Conservation (phyloP, 2,329 filamentous ascomycete genomes). For the Ascocoryne sarcoides region DNA sequence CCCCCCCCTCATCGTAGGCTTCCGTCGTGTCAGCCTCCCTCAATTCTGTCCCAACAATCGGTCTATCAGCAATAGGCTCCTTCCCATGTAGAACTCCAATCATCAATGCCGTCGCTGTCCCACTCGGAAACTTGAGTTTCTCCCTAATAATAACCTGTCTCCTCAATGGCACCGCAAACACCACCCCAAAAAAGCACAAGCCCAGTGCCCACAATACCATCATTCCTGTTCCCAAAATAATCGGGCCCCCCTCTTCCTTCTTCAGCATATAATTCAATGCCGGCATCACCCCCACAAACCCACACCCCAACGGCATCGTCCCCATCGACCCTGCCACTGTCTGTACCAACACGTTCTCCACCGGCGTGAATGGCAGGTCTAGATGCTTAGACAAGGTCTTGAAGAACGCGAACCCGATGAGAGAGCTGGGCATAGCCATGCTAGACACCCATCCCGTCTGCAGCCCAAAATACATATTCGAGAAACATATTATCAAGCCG, state of each 20-base stretch:
- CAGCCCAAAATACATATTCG: conserved; percentile 98
- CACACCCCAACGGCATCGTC: conserved; percentile 92
- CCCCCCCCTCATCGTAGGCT: conserved; percentile 6
- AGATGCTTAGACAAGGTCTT: conserved; percentile 66
- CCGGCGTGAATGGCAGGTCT: conserved; percentile 75
- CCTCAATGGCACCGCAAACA: conserved; percentile 87
- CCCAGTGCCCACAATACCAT: conserved; percentile 86
- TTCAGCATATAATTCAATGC: conserved; percentile 81
- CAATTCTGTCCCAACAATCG: conserved; percentile 3
- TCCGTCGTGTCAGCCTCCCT: conserved; percentile 1
- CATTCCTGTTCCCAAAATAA: conserved; percentile 64
- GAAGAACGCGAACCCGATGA: conserved; percentile 94
- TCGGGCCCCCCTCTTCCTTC: conserved; percentile 67
- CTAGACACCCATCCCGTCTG: conserved; percentile 75
- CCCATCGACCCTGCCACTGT: conserved; percentile 92
- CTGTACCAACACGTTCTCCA: conserved; percentile 95
- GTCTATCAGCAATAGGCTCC: conserved; percentile 22
- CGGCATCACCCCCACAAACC: conserved; percentile 90
- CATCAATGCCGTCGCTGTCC: conserved; percentile 89
- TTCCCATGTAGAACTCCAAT: conserved; percentile 81
- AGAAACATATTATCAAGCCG: conserved; percentile 86
- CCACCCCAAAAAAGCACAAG: conserved; percentile 90
- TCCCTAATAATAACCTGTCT: conserved; percentile 90
- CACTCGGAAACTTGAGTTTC: conserved; percentile 87
- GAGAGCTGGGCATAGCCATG: conserved; percentile 93